Conservation (phyloP, 2,329 filamentous ascomycete genomes). For the Trichoderma sp. region DNA sequence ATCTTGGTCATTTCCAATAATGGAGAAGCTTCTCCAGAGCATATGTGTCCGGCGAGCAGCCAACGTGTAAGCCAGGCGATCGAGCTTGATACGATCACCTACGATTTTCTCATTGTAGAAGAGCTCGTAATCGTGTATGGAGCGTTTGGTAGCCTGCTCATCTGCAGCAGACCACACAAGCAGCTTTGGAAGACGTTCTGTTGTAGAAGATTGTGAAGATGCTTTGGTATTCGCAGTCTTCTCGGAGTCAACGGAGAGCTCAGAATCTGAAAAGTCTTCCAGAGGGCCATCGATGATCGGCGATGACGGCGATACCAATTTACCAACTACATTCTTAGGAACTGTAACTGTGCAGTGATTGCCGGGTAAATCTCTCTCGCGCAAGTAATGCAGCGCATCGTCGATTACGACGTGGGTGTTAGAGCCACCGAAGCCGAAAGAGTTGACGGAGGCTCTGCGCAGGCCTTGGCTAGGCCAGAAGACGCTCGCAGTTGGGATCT, state of each 20-base stretch:
- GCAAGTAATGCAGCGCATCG: conserved; percentile 16
- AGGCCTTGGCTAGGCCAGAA: conserved; percentile 39
- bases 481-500: conserved; percentile 33
- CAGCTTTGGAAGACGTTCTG: not conserved
- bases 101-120: not conserved
- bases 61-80: conserved; percentile 2
- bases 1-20: not conserved
- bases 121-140: not conserved
- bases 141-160: not conserved
- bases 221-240: not conserved
- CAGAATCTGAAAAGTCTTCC: no score
- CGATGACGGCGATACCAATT: not conserved
- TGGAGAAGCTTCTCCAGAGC: conserved; percentile 10
- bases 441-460: conserved; percentile 47
- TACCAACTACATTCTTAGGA: not conserved
- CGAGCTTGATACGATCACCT: not conserved
- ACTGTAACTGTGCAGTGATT: not conserved
- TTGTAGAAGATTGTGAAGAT: not conserved
- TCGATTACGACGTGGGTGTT: conserved; percentile 49
- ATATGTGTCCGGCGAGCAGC: conserved; percentile 28
- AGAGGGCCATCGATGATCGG: not conserved
- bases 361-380: not conserved
- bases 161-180: conserved; percentile 4
- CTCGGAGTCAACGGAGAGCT: not conserved
- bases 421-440: conserved; percentile 51